Evolutionary conservation across 495 filamentous ascomycete species (phyloP), one percentile per base, ranked within the genome.

Genomic region (Penicillium waksmanii): DNA sequence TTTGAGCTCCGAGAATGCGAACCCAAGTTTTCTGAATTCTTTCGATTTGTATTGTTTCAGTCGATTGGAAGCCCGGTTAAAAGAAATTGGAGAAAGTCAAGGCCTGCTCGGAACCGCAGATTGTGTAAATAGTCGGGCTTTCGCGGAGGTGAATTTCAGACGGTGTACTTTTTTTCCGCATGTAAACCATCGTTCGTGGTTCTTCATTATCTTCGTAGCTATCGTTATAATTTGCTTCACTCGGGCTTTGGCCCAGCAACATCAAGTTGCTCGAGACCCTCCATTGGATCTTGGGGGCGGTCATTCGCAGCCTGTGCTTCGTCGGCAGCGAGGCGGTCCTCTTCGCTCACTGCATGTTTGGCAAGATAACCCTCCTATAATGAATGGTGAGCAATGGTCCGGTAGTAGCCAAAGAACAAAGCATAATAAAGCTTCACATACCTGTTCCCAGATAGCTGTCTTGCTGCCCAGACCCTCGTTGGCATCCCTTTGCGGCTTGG

Each of bases 361-460:
- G 92, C 89, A 65, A 97, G 73, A 84, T 93, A 98, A 11, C 90
- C 90, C 79, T 98, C 95, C 93, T 98, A 63, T 70, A 43, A 43
- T 5, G 15, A 43, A 17, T 17, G 6, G 40, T 43, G 6, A 43
- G 40, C 12, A 8, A 17, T 17, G 6, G n/a, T 18, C 3, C 11
- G 9, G n/a, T 3, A 43, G 2, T 18, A 67, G 10, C 18, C 31
- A 7, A 40, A 57, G 55, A 19, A 31, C 6, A 12, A 49, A 8
- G 11, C n/a, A 71, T 60, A 70, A 38, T 34, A 65, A 57, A 51
- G 33, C 40, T 27, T 47, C 40, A 60, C 85, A 48, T 78, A 97
- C 94, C 87, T 97, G 95, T 74, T 97, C 91, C 95, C 95, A 99
- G 58, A 99, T 83, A 9, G 95, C 96, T n/a, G 89, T 96, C 78